Evolutionary conservation across 192 early-diverging fungal genomes (phyloP), one percentile per base, ranked within the genome.

Genomic region (Podochytrium sp.): DNA sequence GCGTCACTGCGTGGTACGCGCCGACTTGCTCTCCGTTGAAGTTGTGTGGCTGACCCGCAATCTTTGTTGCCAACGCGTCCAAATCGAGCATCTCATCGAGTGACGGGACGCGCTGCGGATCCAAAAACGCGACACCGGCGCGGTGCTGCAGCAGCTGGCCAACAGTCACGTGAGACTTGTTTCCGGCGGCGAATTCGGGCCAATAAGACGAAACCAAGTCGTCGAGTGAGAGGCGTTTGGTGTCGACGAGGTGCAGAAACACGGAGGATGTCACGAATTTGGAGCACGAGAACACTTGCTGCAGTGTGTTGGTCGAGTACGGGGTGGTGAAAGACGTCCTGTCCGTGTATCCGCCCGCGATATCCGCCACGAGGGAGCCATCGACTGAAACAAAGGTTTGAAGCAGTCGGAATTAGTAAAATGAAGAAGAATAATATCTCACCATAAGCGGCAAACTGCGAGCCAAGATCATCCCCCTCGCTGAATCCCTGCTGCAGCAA

Each of bases 111-210:
- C 81, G 68, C 76, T 74, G 57, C 6, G 65, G 35, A 59, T 90
- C 87, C 14, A 93, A 62, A 51, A 59, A 87, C n/a, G 86, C 77
- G n/a, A 93, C 89, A n/a, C 92, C 92, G 20, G 80, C 87, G 16
- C 79, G 77, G 63, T 93, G 91, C 35, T 75, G 79, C 75, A 93
- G 85, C 38, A 93, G 66, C 65, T 86, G 83, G 1, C 65, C 64
- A 35, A 93, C 29, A 0, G 89, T 90, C 23, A 93, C 87, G 37
- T 92, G 74, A 38, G 86, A 76, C 74, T 93, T 92, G 52, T 86
- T 86, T 5, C 89, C 88, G 60, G 81, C 76, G 4, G 81, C 91
- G 77, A 93, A 93, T 70, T 92, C 90, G 3, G 92, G 91, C 92
- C 92, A 93, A 71, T 90, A 85, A 1, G 81, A 76, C 1, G 82